Evolutionary conservation across 768 basidiomycete genomes (phyloP).

Genomic region (Lactarius pseudohatsudake): DNA sequence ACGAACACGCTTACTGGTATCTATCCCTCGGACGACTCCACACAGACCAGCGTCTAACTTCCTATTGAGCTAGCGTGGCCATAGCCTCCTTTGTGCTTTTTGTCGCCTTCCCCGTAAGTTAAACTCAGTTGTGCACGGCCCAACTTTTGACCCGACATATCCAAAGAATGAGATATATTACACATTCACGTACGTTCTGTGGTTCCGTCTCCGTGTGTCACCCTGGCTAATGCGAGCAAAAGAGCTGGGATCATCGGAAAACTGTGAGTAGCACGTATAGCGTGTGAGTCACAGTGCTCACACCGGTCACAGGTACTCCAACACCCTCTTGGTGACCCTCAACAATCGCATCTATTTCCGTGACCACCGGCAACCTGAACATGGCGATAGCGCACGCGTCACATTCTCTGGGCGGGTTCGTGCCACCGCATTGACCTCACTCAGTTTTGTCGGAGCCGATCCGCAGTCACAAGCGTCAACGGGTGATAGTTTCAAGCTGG

Average conservation of each 20-base stretch:
- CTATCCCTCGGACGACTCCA: not conserved
- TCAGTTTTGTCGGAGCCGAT: not conserved
- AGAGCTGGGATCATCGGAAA: constrained; percentile 31
- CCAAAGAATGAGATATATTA: constrained; percentile 20
- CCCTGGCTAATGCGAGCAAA: not conserved
- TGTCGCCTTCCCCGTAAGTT: constrained; percentile 13
- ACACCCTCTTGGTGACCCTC: constrained; percentile 33
- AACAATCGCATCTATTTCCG: constrained; percentile 26
- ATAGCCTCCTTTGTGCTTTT: constrained; percentile 16
- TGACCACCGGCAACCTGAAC: constrained; percentile 12
- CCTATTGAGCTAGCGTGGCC: constrained; percentile 10
- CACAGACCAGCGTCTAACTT: not conserved
- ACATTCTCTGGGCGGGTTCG: not conserved
- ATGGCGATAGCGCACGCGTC: not conserved
- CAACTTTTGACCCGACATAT: not conserved
- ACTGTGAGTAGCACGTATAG: constrained; percentile 5
- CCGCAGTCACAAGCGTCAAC: not conserved
- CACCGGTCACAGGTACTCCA: constrained; percentile 21
- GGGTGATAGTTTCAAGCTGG: not conserved
- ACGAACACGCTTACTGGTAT: constrained; percentile 29
- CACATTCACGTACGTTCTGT: constrained; percentile 9
- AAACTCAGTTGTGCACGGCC: not conserved
- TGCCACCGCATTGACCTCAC: not conserved
- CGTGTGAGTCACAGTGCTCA: not conserved
- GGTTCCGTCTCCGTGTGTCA: not conserved